Conservation (phyloP, 345 rosid species). For the Citrus maxima region DNA sequence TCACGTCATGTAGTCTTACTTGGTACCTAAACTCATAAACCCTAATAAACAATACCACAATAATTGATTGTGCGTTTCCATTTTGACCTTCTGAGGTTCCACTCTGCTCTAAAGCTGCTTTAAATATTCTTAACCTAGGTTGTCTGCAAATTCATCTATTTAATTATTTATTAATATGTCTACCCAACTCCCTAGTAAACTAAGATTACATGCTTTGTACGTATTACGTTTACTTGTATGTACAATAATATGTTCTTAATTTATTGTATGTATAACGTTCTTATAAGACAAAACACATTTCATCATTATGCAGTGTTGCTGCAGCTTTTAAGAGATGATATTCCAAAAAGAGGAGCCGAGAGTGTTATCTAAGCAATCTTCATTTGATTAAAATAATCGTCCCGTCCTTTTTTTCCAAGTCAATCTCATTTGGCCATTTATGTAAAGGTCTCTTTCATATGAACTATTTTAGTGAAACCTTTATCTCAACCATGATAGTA, state of each 20-base stretch:
- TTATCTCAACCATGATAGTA: not conserved
- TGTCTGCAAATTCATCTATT: not conserved
- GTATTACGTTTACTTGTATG: slow-evolving; percentile 14
- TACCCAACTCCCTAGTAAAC: slow-evolving; percentile 5
- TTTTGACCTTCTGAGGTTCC: not conserved
- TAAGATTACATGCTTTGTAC: slow-evolving; percentile 13
- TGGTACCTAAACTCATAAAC: not conserved
- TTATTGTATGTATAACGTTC: slow-evolving; percentile 1
- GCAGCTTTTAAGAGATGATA: not conserved
- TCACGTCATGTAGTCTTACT: slow-evolving; percentile 2
- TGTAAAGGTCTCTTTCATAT: not conserved
- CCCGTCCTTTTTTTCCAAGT: not conserved
- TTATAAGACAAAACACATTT: not conserved
- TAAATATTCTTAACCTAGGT: not conserved
- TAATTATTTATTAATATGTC: not conserved
- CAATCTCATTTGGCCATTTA: not conserved
- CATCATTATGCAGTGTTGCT: not conserved
- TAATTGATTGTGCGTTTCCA: not conserved
- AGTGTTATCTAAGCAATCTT: slow-evolving; percentile 5
- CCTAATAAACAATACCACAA: not conserved
- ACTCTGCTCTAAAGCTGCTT: not conserved
- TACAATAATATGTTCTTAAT: not conserved
- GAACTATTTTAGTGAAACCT: not conserved
- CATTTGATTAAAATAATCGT: not conserved
- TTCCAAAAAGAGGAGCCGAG: not conserved